Base-by-base conservation (phyloP, 2,329 filamentous ascomycete species). In the Beauveria asiatica region DNA sequence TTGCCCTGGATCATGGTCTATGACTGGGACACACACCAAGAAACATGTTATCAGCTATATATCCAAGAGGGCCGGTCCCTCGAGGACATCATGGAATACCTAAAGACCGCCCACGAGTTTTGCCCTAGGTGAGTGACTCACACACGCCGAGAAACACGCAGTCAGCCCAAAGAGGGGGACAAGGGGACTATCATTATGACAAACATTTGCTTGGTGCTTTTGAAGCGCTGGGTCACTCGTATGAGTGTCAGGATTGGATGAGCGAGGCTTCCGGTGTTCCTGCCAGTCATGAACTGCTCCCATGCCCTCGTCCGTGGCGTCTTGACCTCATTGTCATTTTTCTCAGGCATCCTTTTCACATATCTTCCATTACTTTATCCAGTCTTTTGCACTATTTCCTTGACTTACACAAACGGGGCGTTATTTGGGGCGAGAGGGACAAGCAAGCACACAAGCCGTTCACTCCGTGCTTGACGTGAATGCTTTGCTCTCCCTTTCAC, bases 61-160 rank as follows among this genome's bases (percentile, higher is more conserved):
- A 89, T 93, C 65, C 83, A 86, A 62, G 87, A 94, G 74, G 84
- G 84, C 66, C 87, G 83, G 74, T 83, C 84, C 45, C 75, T 92
- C 61, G 84, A 88, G 67, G 85, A 92, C 65, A 87, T 94, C 46
- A 88, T 90, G 78, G 80, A 85, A 27, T 85, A 86, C 68, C 86
- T 91, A 80, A 83, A 79, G 64, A 76, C 76, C 60, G 76, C 80
- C 61, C 78, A 87, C 75, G 80, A 83, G 63, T 91, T 92, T 72
- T 78, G 83, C 33, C 88, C 89, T 23, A 89, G 86, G 87, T 89
- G 77, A 71, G 78, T 88, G 76, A 70, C 75, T 70, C 60, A 64
- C 62, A 55, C 59, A 50, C 58, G 52, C 52, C 51, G 50, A 59
- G 48, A 59, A 37, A 9, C 41, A 52, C 57, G 49, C 57, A 51